Evolutionary conservation across 495 filamentous ascomycete genomes (phyloP).

Genomic region (Annulohypoxylon moriforme): DNA sequence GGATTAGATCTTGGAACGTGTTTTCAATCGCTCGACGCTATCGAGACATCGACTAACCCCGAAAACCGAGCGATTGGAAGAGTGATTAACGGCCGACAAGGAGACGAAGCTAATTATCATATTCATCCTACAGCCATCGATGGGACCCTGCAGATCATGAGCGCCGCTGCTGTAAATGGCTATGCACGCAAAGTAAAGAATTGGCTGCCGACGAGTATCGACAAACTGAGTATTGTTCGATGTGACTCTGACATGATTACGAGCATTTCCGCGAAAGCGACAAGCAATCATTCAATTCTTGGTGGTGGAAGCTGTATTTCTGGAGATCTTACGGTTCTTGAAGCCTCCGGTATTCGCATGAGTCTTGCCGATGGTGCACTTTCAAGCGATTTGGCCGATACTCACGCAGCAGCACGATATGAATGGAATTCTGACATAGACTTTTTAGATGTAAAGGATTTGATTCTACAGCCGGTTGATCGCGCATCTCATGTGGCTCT

Average conservation of each 20-base stretch:
- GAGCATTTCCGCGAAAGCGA: slow-evolving; percentile 23
- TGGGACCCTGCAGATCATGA: slow-evolving; percentile 49
- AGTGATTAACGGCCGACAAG: slow-evolving; percentile 36
- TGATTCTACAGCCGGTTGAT: slow-evolving; percentile 36
- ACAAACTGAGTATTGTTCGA: slow-evolving; percentile 38
- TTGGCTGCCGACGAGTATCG: slow-evolving; percentile 47
- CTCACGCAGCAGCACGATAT: slow-evolving; percentile 37
- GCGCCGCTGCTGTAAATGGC: slow-evolving; percentile 44
- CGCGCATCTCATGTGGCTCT: not conserved
- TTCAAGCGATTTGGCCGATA: slow-evolving; percentile 32
- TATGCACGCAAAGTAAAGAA: slow-evolving; percentile 35
- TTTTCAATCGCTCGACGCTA: slow-evolving; percentile 25
- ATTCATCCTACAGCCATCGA: slow-evolving; percentile 56
- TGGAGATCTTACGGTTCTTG: slow-evolving; percentile 24
- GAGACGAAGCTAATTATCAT: slow-evolving; percentile 43
- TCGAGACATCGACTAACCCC: slow-evolving; percentile 32
- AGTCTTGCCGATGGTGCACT: slow-evolving; percentile 36
- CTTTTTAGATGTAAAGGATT: slow-evolving; percentile 36
- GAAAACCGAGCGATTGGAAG: slow-evolving; percentile 38
- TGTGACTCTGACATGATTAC: slow-evolving; percentile 32
- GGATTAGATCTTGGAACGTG: slow-evolving; percentile 7
- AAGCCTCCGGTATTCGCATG: slow-evolving; percentile 32
- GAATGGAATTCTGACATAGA: slow-evolving; percentile 48
- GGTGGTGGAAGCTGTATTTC: slow-evolving; percentile 28
- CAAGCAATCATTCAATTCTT: slow-evolving; percentile 32